A percentile compares a stretch with the other conserved stretches of the same genome.
phyloP scores from a whole-genome alignment of 495 filamentous ascomycete genomes.

The Rusavskia elegans region DNA sequence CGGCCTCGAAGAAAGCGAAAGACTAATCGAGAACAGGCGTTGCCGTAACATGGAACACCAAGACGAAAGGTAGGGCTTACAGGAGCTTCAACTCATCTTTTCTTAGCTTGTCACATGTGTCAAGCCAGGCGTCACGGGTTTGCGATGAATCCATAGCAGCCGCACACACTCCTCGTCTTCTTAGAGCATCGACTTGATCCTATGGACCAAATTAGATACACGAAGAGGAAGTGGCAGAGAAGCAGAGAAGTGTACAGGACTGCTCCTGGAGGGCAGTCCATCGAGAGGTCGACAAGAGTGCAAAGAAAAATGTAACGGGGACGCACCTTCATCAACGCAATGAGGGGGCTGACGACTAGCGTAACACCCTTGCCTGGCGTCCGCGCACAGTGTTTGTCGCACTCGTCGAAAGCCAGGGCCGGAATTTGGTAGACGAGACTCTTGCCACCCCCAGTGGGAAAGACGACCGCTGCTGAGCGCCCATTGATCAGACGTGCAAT shows the following conservation, averaged over 20 bases:
- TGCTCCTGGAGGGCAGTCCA: too few species aligned
- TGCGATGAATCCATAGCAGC: constrained; percentile 38
- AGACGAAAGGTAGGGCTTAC: constrained; percentile 11
- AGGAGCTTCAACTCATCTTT: constrained; percentile 31
- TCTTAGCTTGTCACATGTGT: constrained; percentile 27
- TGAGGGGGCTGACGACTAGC: constrained; percentile 37
- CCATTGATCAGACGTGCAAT: constrained; percentile 32
- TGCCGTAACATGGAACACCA: neutral
- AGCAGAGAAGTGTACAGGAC: too few species aligned
- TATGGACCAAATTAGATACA: neutral
- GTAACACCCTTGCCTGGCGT: constrained; percentile 27
- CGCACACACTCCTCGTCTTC: constrained; percentile 28
- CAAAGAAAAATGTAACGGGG: neutral
- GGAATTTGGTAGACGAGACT: constrained; percentile 43
- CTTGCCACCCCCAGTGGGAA: constrained; percentile 45
- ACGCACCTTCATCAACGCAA: constrained; percentile 35
- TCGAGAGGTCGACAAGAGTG: neutral
- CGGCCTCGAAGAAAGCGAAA: too few species aligned
- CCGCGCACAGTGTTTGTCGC: constrained; percentile 19
- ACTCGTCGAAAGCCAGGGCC: constrained; percentile 32
- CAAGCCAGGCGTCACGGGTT: constrained; percentile 25
- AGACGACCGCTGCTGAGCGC: constrained; percentile 34
- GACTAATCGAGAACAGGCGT: too few species aligned
- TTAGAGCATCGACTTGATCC: constrained; percentile 38
- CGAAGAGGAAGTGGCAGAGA: neutral